Percentiles rank a stretch among this genome's conserved stretches.
Evolutionary conservation across 83 land plant species (phyloP).

Genomic region (Picea abies): DNA sequence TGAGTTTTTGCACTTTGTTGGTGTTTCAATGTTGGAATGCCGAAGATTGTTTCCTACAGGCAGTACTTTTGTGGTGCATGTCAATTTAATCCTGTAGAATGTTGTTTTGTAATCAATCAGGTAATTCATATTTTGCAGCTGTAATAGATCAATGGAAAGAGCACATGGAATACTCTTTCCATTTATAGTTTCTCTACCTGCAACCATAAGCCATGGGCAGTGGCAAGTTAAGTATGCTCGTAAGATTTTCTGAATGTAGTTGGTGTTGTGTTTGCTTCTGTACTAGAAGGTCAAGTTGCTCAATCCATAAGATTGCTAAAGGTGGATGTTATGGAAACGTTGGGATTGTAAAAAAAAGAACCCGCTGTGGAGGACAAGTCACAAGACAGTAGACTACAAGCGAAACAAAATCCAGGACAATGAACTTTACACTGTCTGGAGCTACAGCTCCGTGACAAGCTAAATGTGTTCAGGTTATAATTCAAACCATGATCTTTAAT

Average conservation of each 20-base stretch:
- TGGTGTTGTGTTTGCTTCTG: conserved; percentile 38
- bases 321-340: conserved; percentile 38
- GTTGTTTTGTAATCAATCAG: conserved; percentile 44
- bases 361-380: neutral
- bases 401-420: no score
- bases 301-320: conserved; percentile 33
- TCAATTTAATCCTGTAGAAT: no score
- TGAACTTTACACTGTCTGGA: no score
- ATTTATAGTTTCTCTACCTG: conserved; percentile 9
- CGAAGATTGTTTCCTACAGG: no score
- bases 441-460: no score
- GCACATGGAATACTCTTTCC: neutral
- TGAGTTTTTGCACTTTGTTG: no score
- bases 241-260: conserved; percentile 31
- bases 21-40: no score
- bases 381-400: neutral
- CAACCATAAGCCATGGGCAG: conserved; percentile 25
- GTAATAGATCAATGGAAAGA: neutral
- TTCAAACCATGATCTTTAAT: no score
- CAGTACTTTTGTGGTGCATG: no score
- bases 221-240: conserved; percentile 32
- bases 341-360: conserved; percentile 54
- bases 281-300: conserved; percentile 68
- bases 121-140: conserved; percentile 12
- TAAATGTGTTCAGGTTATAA: no score